A percentile compares a stretch with the other conserved stretches of the same genome.
phyloP scores from a whole-genome alignment of 1,284 basidiomycete genomes.

The Vanrija humicola region DNA sequence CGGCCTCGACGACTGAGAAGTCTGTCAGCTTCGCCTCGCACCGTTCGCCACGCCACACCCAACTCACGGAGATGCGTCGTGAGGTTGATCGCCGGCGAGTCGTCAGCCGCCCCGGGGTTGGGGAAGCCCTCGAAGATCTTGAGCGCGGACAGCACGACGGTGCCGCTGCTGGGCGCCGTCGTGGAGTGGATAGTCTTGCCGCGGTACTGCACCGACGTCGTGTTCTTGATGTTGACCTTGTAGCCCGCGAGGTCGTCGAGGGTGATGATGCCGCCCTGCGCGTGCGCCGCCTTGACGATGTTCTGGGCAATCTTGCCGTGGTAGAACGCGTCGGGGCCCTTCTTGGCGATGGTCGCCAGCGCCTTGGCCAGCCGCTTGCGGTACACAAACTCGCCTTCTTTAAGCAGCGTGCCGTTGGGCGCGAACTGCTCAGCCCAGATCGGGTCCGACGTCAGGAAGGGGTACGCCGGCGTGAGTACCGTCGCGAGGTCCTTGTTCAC shows the following conservation, averaged over 20 bases:
- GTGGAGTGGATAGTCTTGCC: constrained; percentile 31
- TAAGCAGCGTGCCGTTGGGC: constrained; percentile 22
- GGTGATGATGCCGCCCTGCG: constrained; percentile 26
- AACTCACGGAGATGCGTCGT: constrained; percentile 41
- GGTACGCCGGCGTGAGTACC: not conserved
- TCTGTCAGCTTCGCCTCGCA: not conserved
- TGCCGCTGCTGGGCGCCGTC: constrained; percentile 32
- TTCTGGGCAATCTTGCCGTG: constrained; percentile 21
- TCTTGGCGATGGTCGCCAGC: constrained; percentile 23
- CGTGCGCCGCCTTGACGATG: constrained; percentile 20
- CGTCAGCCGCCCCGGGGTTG: constrained; percentile 17
- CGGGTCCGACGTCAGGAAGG: constrained; percentile 25
- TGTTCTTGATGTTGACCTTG: constrained; percentile 20
- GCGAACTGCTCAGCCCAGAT: constrained; percentile 36
- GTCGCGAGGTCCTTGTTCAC: constrained; percentile 35
- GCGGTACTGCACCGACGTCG: constrained; percentile 24
- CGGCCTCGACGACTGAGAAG: constrained; percentile 43
- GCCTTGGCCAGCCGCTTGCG: constrained; percentile 22
- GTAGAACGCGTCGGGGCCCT: constrained; percentile 27
- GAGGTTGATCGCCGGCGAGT: constrained; percentile 24
- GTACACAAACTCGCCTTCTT: constrained; percentile 21
- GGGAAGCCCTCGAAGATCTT: constrained; percentile 36
- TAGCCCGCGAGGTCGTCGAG: constrained; percentile 27
- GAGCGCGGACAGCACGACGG: constrained; percentile 28
- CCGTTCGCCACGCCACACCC: not conserved